A percentile compares a stretch with the other conserved stretches of the same genome.
Evolutionary conservation across 768 basidiomycete genomes (phyloP).

Genomic region (Suillus lakei): DNA sequence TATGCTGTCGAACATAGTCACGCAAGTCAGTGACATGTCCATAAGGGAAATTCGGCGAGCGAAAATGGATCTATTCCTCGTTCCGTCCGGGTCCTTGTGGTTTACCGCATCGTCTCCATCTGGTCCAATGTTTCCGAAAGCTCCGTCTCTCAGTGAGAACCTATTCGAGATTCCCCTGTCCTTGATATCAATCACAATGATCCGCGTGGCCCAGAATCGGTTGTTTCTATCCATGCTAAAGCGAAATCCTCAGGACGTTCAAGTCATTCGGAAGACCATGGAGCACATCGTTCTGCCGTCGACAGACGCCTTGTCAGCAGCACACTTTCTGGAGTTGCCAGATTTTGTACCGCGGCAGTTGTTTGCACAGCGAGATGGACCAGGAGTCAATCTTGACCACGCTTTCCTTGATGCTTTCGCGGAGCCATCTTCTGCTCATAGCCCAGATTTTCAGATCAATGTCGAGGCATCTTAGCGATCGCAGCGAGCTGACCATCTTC

Average conservation of each 20-base stretch:
- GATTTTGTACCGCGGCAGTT: conserved; percentile 52
- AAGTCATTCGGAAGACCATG: conserved; percentile 68
- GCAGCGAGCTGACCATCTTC: conserved; percentile 66
- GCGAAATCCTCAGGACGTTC: conserved; percentile 70
- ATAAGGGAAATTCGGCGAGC: conserved; percentile 73
- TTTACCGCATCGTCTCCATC: conserved; percentile 59
- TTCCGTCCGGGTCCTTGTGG: conserved; percentile 76
- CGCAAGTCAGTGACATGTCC: conserved; percentile 74
- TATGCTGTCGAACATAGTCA: conserved; percentile 58
- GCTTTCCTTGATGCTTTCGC: conserved; percentile 65
- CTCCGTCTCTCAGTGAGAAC: conserved; percentile 39
- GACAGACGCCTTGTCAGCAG: conserved; percentile 33
- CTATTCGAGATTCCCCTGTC: conserved; percentile 45
- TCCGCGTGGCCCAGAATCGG: conserved; percentile 74
- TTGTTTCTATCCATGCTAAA: conserved; percentile 67
- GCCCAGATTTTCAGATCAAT: conserved; percentile 75
- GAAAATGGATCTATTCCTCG: conserved; percentile 69
- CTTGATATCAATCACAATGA: conserved; percentile 60
- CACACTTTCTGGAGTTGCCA: conserved; percentile 42
- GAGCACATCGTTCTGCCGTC: conserved; percentile 63
- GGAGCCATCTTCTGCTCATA: conserved; percentile 70
- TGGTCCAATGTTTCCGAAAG: conserved; percentile 66
- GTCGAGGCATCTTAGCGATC: conserved; percentile 71
- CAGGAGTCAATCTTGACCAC: conserved; percentile 36
- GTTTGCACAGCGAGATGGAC: conserved; percentile 4